phyloP scores from a whole-genome alignment of 495 filamentous ascomycete species.

The Articulospora tetracladia region DNA sequence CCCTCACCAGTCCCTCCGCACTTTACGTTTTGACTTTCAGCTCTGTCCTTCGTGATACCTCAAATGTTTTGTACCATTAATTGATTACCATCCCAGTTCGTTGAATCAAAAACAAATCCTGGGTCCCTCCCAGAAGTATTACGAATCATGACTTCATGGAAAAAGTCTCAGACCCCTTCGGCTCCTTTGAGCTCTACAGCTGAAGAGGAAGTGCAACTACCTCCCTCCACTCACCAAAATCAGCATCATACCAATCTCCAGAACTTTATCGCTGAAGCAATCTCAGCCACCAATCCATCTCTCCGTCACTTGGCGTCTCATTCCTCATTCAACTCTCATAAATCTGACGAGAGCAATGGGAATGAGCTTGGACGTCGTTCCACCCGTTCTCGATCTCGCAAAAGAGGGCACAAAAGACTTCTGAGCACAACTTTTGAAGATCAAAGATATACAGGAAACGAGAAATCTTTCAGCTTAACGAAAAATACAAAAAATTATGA shows the following conservation, averaged over 20 bases:
- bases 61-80: too few relatives aligned
- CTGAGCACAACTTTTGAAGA: conserved; percentile 20
- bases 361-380: neutral
- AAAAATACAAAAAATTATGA: conserved; percentile 6
- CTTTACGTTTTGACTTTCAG: too few relatives aligned
- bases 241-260: neutral
- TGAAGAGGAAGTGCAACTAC: neutral
- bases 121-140: too few relatives aligned
- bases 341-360: neutral
- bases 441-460: conserved; percentile 31
- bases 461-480: conserved; percentile 2
- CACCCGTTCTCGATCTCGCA: neutral
- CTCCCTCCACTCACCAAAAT: neutral
- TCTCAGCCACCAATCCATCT: conserved; percentile 6
- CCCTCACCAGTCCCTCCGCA: too few relatives aligned
- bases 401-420: neutral
- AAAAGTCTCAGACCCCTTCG: too few relatives aligned
- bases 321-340: conserved; percentile 6
- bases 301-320: conserved; percentile 11
- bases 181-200: too few relatives aligned
- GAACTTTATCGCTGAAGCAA: conserved; percentile 2
- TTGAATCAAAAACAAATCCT: too few relatives aligned
- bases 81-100: too few relatives aligned
- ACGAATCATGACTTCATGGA: too few relatives aligned
- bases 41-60: too few relatives aligned